Percentiles rank a stretch among this genome's conserved stretches.
Evolutionary conservation across 2,329 filamentous ascomycete genomes (phyloP).

Genomic region (Clonostachys sp.): DNA sequence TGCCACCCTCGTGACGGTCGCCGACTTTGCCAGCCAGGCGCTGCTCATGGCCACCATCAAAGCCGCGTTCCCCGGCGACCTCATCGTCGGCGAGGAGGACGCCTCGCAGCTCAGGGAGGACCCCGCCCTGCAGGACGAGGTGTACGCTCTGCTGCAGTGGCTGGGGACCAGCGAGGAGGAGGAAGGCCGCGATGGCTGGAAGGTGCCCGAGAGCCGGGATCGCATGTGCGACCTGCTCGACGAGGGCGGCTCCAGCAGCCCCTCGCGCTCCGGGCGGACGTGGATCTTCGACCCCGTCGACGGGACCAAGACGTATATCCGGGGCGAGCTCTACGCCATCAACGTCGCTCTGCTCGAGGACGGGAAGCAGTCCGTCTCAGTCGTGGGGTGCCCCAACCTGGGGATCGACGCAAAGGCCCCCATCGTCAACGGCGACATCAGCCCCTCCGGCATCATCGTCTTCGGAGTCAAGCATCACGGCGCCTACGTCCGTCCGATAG

Average conservation of each 20-base stretch:
- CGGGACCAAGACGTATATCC: conserved; percentile 52
- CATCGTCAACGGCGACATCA: conserved; percentile 36
- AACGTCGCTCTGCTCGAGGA: conserved; percentile 49
- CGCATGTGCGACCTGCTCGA: conserved; percentile 50
- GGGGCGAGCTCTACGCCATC: conserved; percentile 50
- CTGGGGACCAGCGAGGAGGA: no score
- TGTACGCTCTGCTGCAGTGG: conserved; percentile 38
- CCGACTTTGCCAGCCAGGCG: conserved; percentile 56
- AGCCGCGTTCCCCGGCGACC: conserved; percentile 42
- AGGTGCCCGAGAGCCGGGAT: conserved; percentile 29
- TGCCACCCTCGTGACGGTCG: conserved; percentile 52
- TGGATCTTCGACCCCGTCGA: conserved; percentile 61
- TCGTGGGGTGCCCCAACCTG: conserved; percentile 43
- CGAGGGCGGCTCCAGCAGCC: conserved; percentile 37
- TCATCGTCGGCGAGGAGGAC: conserved; percentile 52
- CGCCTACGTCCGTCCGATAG: conserved; percentile 37
- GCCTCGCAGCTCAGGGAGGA: conserved; percentile 39
- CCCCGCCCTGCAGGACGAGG: conserved; percentile 33
- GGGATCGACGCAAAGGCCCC: conserved; percentile 28
- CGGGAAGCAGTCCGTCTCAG: conserved; percentile 42
- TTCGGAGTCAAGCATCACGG: conserved; percentile 44
- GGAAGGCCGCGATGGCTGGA: conserved; percentile 9
- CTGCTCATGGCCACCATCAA: conserved; percentile 46
- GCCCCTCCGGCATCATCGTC: conserved; percentile 42
- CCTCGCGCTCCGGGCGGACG: conserved; percentile 30